Evolutionary conservation across 805 yeast genomes (phyloP).

Genomic region (Teunomyces tritomae): DNA sequence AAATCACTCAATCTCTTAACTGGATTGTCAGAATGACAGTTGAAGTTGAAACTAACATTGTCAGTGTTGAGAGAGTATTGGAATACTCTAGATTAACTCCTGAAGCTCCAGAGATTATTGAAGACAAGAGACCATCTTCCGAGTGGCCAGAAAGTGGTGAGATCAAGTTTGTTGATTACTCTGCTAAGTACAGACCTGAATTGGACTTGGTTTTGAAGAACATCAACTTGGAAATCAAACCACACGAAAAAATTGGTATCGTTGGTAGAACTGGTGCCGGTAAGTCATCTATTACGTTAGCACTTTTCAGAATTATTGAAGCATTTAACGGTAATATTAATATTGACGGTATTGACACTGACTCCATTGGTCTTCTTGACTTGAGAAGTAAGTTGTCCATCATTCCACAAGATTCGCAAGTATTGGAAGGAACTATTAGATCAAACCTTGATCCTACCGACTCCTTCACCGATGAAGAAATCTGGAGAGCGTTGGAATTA

Average conservation of each 20-base stretch:
- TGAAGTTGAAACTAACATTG: constrained; percentile 96
- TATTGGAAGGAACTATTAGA: constrained; percentile 42
- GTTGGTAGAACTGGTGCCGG: constrained; percentile 50
- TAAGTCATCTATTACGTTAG: constrained; percentile 43
- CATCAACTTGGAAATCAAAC: constrained; percentile 34
- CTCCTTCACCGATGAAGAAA: constrained; percentile 31
- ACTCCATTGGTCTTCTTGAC: constrained; percentile 39
- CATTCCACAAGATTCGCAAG: constrained; percentile 47
- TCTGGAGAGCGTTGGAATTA: constrained; percentile 43
- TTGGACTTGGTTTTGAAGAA: constrained; percentile 42
- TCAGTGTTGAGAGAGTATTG: constrained; percentile 89
- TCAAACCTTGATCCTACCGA: constrained; percentile 43
- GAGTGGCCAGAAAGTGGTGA: constrained; percentile 41
- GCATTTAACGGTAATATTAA: constrained; percentile 34
- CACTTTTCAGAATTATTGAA: constrained; percentile 44
- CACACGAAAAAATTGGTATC: constrained; percentile 42
- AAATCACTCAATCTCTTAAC: constrained; percentile 87
- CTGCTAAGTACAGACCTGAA: constrained; percentile 44
- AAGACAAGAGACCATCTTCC: constrained; percentile 56
- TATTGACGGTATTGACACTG: constrained; percentile 35
- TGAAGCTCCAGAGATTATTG: constrained; percentile 80
- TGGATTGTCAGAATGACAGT: constrained; percentile 99
- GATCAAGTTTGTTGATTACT: constrained; percentile 35
- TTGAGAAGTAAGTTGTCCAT: constrained; percentile 42
- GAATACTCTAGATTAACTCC: constrained; percentile 77